Percentiles rank a stretch among this genome's conserved stretches.
These are phyloP conservation scores for Saccharomycopsis sp. DNA, from an alignment of 805 yeast genomes.

Conservation along the genomic window DNA sequence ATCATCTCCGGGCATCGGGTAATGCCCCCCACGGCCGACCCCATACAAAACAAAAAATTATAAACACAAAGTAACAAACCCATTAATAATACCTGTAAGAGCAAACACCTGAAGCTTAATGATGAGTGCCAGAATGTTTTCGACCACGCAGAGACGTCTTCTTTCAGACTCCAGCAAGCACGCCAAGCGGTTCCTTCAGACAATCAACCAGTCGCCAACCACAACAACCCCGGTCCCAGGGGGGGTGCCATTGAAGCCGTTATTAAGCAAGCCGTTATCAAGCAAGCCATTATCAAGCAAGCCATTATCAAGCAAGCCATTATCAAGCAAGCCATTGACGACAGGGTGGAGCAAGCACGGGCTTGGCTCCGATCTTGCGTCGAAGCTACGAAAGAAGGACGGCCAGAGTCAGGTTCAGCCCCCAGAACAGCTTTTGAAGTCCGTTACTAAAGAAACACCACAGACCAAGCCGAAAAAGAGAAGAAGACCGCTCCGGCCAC, in stretches of 20 bases:
- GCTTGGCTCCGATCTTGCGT: not conserved
- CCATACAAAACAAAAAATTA: too few species aligned
- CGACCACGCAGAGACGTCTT: constrained; percentile 5
- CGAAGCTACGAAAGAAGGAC: not conserved
- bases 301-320: too few species aligned
- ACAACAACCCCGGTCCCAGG: not conserved
- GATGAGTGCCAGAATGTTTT: not conserved
- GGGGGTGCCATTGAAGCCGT: not conserved
- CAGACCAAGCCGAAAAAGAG: constrained; percentile 3
- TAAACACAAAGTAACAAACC: too few species aligned
- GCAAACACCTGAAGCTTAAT: too few species aligned
- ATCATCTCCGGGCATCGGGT: not conserved
- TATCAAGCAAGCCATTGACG: too few species aligned
- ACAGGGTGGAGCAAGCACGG: not conserved
- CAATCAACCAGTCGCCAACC: constrained; percentile 12
- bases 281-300: too few species aligned
- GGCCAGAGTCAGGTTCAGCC: not conserved
- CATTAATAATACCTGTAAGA: too few species aligned
- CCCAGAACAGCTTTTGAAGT: too few species aligned
- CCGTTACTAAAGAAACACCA: not conserved
- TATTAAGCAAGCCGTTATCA: not conserved
- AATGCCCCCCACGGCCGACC: not conserved
- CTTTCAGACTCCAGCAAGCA: constrained; percentile 16
- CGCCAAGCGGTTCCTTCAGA: constrained; percentile 18
- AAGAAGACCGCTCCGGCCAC: constrained; percentile 69